Percentiles rank a stretch among this genome's conserved stretches.
These are phyloP conservation scores for Platanus orientalis DNA, from an alignment of 164 flowering plant species.

Conservation along the genomic window DNA sequence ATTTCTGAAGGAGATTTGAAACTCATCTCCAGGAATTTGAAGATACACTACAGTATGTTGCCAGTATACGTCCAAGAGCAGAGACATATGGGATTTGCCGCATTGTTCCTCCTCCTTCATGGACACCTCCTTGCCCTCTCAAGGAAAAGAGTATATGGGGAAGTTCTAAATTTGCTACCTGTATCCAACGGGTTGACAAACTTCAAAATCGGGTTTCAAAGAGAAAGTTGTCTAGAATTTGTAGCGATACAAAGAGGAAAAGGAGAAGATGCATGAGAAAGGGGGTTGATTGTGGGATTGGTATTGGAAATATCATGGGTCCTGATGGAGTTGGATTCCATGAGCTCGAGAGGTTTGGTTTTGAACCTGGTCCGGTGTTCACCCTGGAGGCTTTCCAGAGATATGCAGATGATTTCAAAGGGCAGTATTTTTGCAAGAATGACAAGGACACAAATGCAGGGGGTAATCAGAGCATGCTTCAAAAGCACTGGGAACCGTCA, in stretches of 20 bases:
- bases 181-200: slow-evolving; percentile 68
- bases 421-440: too few species aligned
- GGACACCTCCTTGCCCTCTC: slow-evolving; percentile 77
- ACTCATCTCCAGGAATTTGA: slow-evolving; percentile 91
- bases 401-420: too few species aligned
- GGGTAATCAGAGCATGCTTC: too few species aligned
- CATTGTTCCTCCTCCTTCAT: slow-evolving; percentile 79
- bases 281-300: slow-evolving; percentile 37
- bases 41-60: slow-evolving; percentile 70
- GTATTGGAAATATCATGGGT: slow-evolving; percentile 36
- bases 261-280: slow-evolving; percentile 41
- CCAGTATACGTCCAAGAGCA: slow-evolving; percentile 55
- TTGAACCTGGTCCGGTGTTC: slow-evolving; percentile 74
- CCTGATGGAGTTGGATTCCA: slow-evolving; percentile 36
- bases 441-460: too few species aligned
- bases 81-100: slow-evolving; percentile 85
- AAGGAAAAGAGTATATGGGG: slow-evolving; percentile 58
- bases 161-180: slow-evolving; percentile 55
- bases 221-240: slow-evolving; percentile 45
- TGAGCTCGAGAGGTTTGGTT: slow-evolving; percentile 77
- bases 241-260: slow-evolving; percentile 54
- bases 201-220: slow-evolving; percentile 87
- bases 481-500: too few species aligned
- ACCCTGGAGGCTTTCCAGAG: slow-evolving; percentile 62
- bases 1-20: too few species aligned